These are phyloP conservation scores for Omphalea diandra DNA, from an alignment of 441 rosid genomes.

Conservation along the genomic window DNA sequence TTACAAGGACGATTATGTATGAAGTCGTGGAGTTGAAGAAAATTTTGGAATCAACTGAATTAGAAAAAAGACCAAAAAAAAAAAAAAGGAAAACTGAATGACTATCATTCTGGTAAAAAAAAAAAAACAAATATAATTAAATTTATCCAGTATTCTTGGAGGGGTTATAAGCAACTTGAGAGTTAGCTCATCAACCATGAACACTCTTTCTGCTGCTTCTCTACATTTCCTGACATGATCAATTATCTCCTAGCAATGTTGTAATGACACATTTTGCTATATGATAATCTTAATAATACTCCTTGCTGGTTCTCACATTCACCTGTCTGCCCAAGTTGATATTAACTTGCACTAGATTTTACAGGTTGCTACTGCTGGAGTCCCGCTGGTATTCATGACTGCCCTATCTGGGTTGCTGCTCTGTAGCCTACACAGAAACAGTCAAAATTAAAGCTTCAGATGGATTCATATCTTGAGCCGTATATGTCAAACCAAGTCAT, in stretches of 20 bases:
- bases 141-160: constrained; percentile 6
- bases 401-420: background rate
- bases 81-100: background rate
- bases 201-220: background rate
- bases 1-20: background rate
- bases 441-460: background rate
- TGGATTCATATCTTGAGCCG: background rate
- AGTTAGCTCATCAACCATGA: background rate
- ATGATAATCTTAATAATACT: constrained; percentile 1
- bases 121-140: background rate
- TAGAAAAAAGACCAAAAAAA: background rate
- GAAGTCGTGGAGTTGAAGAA: background rate
- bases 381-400: background rate
- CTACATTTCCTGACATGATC: background rate
- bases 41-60: background rate
- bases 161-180: background rate
- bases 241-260: background rate
- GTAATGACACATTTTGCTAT: background rate
- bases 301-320: background rate
- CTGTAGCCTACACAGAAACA: background rate
- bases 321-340: background rate
- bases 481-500: no score
- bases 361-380: background rate
- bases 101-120: background rate
- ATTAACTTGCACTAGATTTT: background rate